Percentiles rank a stretch among this genome's conserved stretches.
These are phyloP conservation scores for Rhizopus arrhizus DNA, from an alignment of 371 early-diverging fungal genomes.

Conservation along the genomic window DNA sequence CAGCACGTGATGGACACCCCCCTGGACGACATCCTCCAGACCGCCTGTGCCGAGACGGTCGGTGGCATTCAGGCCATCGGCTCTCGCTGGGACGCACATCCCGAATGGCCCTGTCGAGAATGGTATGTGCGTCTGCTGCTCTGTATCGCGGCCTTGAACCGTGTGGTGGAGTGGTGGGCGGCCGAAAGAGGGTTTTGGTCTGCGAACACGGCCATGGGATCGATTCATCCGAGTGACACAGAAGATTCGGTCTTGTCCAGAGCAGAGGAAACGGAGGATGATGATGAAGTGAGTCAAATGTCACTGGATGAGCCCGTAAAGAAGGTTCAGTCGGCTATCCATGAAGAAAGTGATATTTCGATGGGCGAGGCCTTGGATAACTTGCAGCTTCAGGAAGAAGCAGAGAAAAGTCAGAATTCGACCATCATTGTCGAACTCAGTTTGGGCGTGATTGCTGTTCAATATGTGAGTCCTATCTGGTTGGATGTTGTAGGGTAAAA, in stretches of 20 bases:
- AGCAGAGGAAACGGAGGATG: constrained; percentile 31
- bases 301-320: constrained; percentile 14
- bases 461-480: constrained; percentile 68
- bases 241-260: constrained; percentile 29
- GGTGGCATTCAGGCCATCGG: constrained; percentile 51
- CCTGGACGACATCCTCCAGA: constrained; percentile 53
- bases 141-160: constrained; percentile 60
- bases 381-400: constrained; percentile 52
- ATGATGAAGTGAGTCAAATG: constrained; percentile 14
- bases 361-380: constrained; percentile 17
- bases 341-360: not conserved
- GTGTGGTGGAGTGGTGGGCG: constrained; percentile 68
- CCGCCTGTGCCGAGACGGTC: constrained; percentile 53
- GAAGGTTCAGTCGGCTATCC: not conserved
- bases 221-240: constrained; percentile 26
- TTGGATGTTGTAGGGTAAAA: constrained; percentile 59
- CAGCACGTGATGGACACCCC: constrained; percentile 62
- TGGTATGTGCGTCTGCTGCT: constrained; percentile 60
- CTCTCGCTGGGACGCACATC: constrained; percentile 55
- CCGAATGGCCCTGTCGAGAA: constrained; percentile 62
- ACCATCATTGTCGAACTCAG: constrained; percentile 67
- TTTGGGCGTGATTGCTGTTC: constrained; percentile 46
- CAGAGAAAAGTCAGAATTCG: constrained; percentile 57
- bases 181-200: constrained; percentile 57
- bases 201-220: constrained; percentile 8